Conservation (phyloP, 371 early-diverging fungal genomes). For the Nematocida major region DNA sequence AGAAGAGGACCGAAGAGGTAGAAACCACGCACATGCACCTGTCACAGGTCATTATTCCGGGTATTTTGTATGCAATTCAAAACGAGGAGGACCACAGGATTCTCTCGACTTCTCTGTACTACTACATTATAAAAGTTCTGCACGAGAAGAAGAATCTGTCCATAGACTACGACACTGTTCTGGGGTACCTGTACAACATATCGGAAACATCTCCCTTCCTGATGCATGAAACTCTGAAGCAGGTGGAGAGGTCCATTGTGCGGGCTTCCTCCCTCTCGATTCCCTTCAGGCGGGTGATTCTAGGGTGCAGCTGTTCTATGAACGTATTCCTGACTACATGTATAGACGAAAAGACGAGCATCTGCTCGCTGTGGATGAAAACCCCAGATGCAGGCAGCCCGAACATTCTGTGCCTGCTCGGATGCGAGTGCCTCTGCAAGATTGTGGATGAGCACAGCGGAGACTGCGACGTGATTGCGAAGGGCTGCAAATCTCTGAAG, state of each 20-base stretch:
- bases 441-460: background rate
- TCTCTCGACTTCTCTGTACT: background rate
- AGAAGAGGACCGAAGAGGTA: background rate
- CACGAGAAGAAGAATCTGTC: background rate
- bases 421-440: background rate
- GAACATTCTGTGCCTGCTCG: background rate
- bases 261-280: background rate
- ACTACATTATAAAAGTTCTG: constrained; percentile 4
- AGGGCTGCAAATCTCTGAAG: background rate
- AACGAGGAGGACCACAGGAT: background rate
- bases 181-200: background rate
- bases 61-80: constrained; percentile 6
- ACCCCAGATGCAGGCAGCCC: background rate
- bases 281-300: background rate
- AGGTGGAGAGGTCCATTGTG: background rate
- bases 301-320: background rate
- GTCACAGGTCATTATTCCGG: background rate
- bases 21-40: background rate
- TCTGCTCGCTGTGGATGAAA: background rate
- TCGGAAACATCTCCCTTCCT: background rate
- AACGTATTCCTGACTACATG: background rate
- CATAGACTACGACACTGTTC: background rate
- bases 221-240: background rate
- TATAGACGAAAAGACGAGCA: background rate
- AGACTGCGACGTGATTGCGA: background rate